These are phyloP conservation scores for Trichoderma guizhouense DNA, from an alignment of 2,329 filamentous ascomycete genomes.

Conservation along the genomic window DNA sequence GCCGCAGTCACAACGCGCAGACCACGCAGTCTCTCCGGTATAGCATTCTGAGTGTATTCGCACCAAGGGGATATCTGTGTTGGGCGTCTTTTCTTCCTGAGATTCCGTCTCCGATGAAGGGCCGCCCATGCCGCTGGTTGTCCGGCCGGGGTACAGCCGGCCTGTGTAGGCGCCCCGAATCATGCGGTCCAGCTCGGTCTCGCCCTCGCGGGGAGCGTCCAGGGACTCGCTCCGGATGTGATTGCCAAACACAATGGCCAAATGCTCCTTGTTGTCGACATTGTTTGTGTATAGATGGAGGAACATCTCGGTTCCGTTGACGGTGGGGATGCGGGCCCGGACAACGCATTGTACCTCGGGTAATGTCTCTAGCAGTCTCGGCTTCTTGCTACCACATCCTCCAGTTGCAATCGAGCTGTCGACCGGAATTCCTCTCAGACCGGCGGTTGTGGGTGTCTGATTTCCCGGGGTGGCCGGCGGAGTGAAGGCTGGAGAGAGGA, in stretches of 20 bases:
- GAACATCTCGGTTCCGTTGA: conserved; percentile 92
- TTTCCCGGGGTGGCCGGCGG: conserved; percentile 64
- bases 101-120: conserved; percentile 26
- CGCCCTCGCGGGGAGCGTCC: conserved; percentile 67
- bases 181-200: conserved; percentile 88
- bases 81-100: conserved; percentile 13
- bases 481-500: conserved; percentile 83
- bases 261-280: conserved; percentile 89
- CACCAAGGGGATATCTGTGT: conserved; percentile 62
- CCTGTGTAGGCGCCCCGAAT: conserved; percentile 91
- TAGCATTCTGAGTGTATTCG: conserved; percentile 98
- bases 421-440: conserved; percentile 54
- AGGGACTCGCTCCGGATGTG: conserved; percentile 72
- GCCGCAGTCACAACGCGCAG: conserved; percentile 93
- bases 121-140: conserved; percentile 60
- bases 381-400: conserved; percentile 61
- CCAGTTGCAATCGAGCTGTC: conserved; percentile 57
- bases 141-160: conserved; percentile 79
- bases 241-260: conserved; percentile 94
- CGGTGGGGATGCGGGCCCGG: conserved; percentile 90
- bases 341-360: conserved; percentile 92
- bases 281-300: conserved; percentile 92
- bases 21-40: conserved; percentile 98
- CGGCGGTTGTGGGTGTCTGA: conserved; percentile 45
- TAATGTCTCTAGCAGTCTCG: conserved; percentile 69